Evolutionary conservation across 2,329 filamentous ascomycete genomes (phyloP).

Genomic region (Amesomyces nigricolor): DNA sequence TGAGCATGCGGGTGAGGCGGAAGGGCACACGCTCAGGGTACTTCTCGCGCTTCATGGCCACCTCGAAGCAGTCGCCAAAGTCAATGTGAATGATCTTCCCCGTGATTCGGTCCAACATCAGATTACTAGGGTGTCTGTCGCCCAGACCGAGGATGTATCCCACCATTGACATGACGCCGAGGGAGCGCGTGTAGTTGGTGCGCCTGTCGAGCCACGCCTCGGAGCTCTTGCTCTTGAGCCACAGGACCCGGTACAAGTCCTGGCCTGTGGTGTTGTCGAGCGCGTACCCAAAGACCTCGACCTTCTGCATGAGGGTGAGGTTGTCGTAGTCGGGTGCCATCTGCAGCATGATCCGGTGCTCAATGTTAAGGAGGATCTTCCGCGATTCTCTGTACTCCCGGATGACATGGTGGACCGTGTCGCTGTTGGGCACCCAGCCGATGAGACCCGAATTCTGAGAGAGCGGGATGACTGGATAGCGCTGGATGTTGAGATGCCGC

Average conservation of each 20-base stretch:
- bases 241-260: slow-evolving; percentile 93
- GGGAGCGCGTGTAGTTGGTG: slow-evolving; percentile 96
- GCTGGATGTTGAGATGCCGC: slow-evolving; percentile 91
- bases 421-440: slow-evolving; percentile 95
- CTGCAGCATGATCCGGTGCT: slow-evolving; percentile 99
- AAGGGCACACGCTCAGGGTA: slow-evolving; percentile 97
- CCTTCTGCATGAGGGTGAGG: slow-evolving; percentile 98
- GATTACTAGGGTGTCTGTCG: slow-evolving; percentile 93
- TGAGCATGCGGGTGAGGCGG: slow-evolving; percentile 96
- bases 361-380: slow-evolving; percentile 97
- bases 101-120: slow-evolving; percentile 93
- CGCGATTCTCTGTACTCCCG: slow-evolving; percentile 94
- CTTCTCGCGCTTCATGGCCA: slow-evolving; percentile 99
- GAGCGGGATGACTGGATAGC: slow-evolving; percentile 92
- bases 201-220: slow-evolving; percentile 96
- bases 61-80: slow-evolving; percentile 98
- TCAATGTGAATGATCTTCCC: slow-evolving; percentile 98
- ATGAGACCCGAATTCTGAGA: slow-evolving; percentile 94
- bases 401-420: slow-evolving; percentile 94
- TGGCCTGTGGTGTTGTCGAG: slow-evolving; percentile 99
- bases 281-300: slow-evolving; percentile 98
- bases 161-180: slow-evolving; percentile 99
- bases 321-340: slow-evolving; percentile 99
- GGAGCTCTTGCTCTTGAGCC: slow-evolving; percentile 97
- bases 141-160: slow-evolving; percentile 96